Percentiles rank a stretch among this genome's conserved stretches.
phyloP scores from a whole-genome alignment of 108 stramenopile genomes.

The Aurantiochytrium sp. region DNA sequence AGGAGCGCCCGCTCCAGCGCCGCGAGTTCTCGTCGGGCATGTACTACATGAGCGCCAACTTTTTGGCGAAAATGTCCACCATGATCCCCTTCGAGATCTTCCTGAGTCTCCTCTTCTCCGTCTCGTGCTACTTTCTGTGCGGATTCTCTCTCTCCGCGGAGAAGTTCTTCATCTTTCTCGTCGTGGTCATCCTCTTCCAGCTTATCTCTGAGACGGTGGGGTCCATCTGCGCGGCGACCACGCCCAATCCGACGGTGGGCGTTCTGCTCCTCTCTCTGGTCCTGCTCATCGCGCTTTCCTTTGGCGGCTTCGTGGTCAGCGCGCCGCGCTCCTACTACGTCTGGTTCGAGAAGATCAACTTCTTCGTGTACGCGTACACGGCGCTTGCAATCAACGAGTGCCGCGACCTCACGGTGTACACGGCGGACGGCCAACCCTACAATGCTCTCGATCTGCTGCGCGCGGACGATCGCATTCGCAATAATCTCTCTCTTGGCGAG shows the following conservation, averaged over 20 bases:
- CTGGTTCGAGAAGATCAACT: slow-evolving; percentile 67
- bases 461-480: background rate
- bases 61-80: background rate
- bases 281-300: background rate
- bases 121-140: slow-evolving; percentile 2
- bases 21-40: background rate
- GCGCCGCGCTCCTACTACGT: slow-evolving; percentile 33
- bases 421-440: background rate
- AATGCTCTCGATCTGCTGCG: background rate
- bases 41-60: background rate
- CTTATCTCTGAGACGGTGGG: background rate
- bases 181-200: background rate
- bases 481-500: background rate
- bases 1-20: background rate
- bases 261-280: background rate
- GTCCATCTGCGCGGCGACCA: background rate
- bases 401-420: background rate
- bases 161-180: background rate
- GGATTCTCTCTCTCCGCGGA: background rate
- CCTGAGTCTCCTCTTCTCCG: background rate
- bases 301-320: background rate
- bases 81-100: background rate
- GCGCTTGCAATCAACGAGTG: background rate
- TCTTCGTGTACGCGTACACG: slow-evolving; percentile 64
- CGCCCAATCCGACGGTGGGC: background rate